Evolutionary conservation across 805 yeast species (phyloP).

Genomic region (Ogataea corticis): DNA sequence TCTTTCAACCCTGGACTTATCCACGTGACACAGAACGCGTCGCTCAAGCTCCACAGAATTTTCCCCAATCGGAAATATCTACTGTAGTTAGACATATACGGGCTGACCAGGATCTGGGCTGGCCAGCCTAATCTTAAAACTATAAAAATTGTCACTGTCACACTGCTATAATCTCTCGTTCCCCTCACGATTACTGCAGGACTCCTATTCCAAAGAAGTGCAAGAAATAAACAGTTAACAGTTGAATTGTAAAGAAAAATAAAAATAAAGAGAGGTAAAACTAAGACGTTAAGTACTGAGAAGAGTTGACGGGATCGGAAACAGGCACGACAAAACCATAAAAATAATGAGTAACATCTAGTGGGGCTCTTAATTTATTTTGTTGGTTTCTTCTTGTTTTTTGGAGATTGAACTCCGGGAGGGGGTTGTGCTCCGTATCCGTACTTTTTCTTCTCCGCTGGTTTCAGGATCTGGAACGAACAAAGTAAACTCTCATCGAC

Average conservation of each 20-base stretch:
- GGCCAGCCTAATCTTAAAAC: background rate
- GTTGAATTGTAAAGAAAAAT: constrained; percentile 5
- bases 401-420: constrained; percentile 26
- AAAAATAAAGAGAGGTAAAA: constrained; percentile 1
- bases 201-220: constrained; percentile 2
- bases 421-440: constrained; percentile 27
- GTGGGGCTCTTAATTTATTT: constrained; percentile 19
- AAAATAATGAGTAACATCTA: constrained; percentile 4
- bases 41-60: too few relatives aligned
- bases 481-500: constrained; percentile 95
- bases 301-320: background rate
- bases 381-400: constrained; percentile 31
- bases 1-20: background rate
- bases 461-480: constrained; percentile 95
- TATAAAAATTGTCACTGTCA: background rate
- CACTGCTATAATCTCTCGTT: too few relatives aligned
- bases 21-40: background rate
- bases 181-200: background rate
- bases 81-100: too few relatives aligned
- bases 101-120: too few relatives aligned
- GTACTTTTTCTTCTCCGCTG: constrained; percentile 92
- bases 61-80: too few relatives aligned
- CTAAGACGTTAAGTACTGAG: constrained; percentile 6
- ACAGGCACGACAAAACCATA: background rate
- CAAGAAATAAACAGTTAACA: constrained; percentile 7